These are phyloP conservation scores for Trichoderma pleuroti DNA, from an alignment of 2,329 filamentous ascomycete species.

Conservation along the genomic window DNA sequence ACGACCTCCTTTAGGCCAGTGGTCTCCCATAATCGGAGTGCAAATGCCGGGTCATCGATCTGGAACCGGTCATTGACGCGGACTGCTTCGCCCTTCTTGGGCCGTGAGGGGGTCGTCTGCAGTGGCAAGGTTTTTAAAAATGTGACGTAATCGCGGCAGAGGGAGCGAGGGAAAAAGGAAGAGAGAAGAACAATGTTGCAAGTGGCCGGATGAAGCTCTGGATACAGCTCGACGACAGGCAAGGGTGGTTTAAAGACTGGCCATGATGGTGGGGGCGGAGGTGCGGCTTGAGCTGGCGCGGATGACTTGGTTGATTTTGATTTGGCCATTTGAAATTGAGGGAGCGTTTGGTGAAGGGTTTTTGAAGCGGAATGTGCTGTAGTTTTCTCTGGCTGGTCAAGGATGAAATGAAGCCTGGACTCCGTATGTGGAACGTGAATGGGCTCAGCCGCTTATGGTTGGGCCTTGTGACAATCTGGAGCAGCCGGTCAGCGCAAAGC, in stretches of 20 bases:
- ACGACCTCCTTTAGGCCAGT: conserved; percentile 68
- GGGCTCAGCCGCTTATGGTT: background rate
- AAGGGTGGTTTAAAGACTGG: conserved; percentile 67
- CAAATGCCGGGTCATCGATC: conserved; percentile 71
- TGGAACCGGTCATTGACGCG: conserved; percentile 89
- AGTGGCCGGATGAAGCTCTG: conserved; percentile 49
- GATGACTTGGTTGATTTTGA: conserved; percentile 30
- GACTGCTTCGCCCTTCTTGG: conserved; percentile 75
- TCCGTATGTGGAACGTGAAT: background rate
- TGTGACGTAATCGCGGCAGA: conserved; percentile 72
- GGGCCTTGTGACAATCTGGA: background rate
- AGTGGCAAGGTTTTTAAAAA: conserved; percentile 69
- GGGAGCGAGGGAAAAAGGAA: conserved; percentile 68
- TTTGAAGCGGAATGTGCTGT: background rate
- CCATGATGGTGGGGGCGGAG: conserved; percentile 52
- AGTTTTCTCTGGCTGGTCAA: background rate
- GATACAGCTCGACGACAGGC: conserved; percentile 59
- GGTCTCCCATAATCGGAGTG: conserved; percentile 69
- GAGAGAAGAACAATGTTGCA: conserved; percentile 69
- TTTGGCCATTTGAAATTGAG: conserved; percentile 32
- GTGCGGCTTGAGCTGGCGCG: conserved; percentile 6
- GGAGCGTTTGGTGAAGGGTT: background rate
- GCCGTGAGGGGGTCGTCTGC: conserved; percentile 71
- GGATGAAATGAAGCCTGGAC: background rate
- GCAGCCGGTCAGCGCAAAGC: background rate